Conservation (phyloP, 1,284 basidiomycete genomes). For the Pisolithus thermaeus region DNA sequence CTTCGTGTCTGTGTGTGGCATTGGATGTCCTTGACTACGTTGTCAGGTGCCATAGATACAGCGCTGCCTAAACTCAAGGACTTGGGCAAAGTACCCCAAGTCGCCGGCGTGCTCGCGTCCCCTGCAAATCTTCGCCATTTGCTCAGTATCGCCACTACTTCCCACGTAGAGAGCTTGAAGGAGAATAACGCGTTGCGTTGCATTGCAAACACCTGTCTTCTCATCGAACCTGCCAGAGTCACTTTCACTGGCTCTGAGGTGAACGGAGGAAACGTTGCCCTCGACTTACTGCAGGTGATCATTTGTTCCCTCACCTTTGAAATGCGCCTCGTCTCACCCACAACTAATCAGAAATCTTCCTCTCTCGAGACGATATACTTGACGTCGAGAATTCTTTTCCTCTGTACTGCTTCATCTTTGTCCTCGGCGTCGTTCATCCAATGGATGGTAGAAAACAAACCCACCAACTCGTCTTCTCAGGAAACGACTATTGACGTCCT, state of each 20-base stretch:
- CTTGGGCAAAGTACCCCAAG: constrained; percentile 65
- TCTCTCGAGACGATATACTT: constrained; percentile 63
- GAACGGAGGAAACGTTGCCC: constrained; percentile 52
- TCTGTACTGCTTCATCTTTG: constrained; percentile 52
- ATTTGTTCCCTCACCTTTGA: constrained; percentile 14
- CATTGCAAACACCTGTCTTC: constrained; percentile 69
- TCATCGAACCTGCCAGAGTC: constrained; percentile 55
- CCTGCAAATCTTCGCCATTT: constrained; percentile 48
- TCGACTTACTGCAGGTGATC: constrained; percentile 56
- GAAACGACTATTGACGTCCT: constrained; percentile 56
- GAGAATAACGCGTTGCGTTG: constrained; percentile 64
- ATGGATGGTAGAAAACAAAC: constrained; percentile 57
- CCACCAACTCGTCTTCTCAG: constrained; percentile 33
- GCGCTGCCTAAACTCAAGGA: constrained; percentile 73
- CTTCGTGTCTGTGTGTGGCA: not conserved
- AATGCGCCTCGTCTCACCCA: not conserved
- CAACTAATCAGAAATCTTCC: constrained; percentile 49
- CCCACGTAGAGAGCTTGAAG: constrained; percentile 37
- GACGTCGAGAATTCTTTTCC: constrained; percentile 68
- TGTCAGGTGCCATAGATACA: constrained; percentile 40
- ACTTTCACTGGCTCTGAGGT: constrained; percentile 54
- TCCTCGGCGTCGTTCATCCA: constrained; percentile 42
- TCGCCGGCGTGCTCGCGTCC: constrained; percentile 58
- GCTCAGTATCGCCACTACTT: constrained; percentile 49
- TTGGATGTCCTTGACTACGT: constrained; percentile 10